Percentiles rank a stretch among this genome's conserved stretches.
phyloP scores from a whole-genome alignment of 352 stramenopile species.

The Vaucheria bursata region DNA sequence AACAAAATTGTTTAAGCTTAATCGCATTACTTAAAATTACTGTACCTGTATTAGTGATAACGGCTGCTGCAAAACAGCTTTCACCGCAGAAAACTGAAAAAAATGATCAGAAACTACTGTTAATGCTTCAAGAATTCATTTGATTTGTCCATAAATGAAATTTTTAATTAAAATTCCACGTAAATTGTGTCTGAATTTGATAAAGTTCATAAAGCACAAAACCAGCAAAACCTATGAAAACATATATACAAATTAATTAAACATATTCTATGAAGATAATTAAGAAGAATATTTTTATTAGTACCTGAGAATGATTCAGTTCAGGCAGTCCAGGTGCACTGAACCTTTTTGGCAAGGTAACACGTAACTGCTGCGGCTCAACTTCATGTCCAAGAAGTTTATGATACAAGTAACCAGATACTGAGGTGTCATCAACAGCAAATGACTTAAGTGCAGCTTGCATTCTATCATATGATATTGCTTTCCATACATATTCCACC shows the following conservation, averaged over 20 bases:
- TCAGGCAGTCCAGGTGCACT: slow-evolving; percentile 86
- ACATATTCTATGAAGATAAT: too few species aligned
- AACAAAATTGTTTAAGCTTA: not conserved
- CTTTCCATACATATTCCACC: slow-evolving; percentile 99
- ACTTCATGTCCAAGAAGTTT: slow-evolving; percentile 94
- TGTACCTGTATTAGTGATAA: slow-evolving; percentile 91
- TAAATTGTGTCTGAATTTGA: too few species aligned
- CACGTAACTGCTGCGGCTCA: slow-evolving; percentile 78
- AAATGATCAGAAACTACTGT: too few species aligned
- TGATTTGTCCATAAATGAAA: too few species aligned
- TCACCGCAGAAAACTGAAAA: slow-evolving; percentile 83
- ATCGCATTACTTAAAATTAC: too few species aligned
- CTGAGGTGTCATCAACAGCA: slow-evolving; percentile 91
- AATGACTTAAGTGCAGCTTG: slow-evolving; percentile 96
- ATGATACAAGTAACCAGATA: slow-evolving; percentile 98
- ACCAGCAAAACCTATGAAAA: too few species aligned
- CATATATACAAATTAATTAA: too few species aligned
- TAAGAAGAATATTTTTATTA: not conserved
- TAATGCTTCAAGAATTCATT: too few species aligned
- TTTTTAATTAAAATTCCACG: too few species aligned
- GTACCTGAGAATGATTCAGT: slow-evolving; percentile 79
- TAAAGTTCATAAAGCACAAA: too few species aligned
- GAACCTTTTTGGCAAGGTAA: slow-evolving; percentile 58
- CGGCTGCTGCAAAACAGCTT: slow-evolving; percentile 86
- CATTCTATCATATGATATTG: slow-evolving; percentile 97